These are phyloP conservation scores for Lasiodiplodia citricola DNA, from an alignment of 2,329 filamentous ascomycete species.

Conservation along the genomic window DNA sequence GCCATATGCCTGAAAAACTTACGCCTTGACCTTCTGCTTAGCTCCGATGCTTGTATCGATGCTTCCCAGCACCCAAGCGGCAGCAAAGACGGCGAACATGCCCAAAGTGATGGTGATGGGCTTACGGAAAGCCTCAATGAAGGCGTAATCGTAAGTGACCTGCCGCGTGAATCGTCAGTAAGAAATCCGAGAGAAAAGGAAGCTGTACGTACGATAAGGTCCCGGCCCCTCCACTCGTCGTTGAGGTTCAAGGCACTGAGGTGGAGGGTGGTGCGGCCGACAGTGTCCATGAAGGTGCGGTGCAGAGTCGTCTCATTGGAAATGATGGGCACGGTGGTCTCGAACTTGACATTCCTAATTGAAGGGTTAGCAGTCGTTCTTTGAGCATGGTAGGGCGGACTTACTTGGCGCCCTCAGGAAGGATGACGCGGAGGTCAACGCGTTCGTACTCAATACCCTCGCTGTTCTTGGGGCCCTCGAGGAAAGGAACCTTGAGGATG, in stretches of 20 bases:
- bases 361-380: neutral
- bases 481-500: slow-evolving; percentile 86
- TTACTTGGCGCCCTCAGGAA: slow-evolving; percentile 89
- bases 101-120: slow-evolving; percentile 80
- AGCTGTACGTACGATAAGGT: slow-evolving; percentile 65
- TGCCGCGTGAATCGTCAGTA: slow-evolving; percentile 31
- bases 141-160: slow-evolving; percentile 84
- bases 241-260: slow-evolving; percentile 85
- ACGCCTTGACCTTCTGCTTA: slow-evolving; percentile 46
- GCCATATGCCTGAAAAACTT: neutral
- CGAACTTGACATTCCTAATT: slow-evolving; percentile 76
- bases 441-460: slow-evolving; percentile 89
- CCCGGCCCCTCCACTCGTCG: slow-evolving; percentile 84
- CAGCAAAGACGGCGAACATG: slow-evolving; percentile 73
- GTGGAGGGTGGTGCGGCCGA: slow-evolving; percentile 81
- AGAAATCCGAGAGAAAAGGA: neutral
- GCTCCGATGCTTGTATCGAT: slow-evolving; percentile 81
- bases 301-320: slow-evolving; percentile 68
- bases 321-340: slow-evolving; percentile 74
- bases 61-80: slow-evolving; percentile 75
- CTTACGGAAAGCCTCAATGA: slow-evolving; percentile 78
- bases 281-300: slow-evolving; percentile 91
- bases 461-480: slow-evolving; percentile 85
- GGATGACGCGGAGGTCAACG: slow-evolving; percentile 78
- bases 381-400: slow-evolving; percentile 40